Conservation (phyloP, 2,329 filamentous ascomycete species). For the Xylaria sp. region DNA sequence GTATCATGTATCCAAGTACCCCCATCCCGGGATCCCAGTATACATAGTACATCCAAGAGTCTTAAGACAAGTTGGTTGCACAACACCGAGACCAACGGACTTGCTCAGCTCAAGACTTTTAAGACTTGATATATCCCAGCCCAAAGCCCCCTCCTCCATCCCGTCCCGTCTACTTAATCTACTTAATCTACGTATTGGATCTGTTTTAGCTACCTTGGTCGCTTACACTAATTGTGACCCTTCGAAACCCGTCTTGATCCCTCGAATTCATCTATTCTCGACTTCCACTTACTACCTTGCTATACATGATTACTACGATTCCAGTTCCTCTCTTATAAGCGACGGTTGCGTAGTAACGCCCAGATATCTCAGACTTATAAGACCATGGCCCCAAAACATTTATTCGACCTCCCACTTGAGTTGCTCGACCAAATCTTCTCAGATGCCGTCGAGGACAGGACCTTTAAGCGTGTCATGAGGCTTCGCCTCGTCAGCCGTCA, state of each 20-base stretch:
- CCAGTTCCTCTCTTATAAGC: constrained; percentile 1
- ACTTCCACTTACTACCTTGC: constrained; percentile 22
- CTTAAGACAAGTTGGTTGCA: constrained; percentile 15
- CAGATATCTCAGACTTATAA: constrained; percentile 6
- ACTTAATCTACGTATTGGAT: not conserved
- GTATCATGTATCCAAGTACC: not conserved
- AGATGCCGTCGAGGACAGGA: constrained; percentile 39
- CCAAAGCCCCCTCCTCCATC: constrained; percentile 10
- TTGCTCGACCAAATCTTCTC: constrained; percentile 40
- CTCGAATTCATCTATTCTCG: not conserved
- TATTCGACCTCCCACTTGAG: constrained; percentile 40
- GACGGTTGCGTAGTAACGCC: not conserved
- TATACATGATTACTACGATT: constrained; percentile 17
- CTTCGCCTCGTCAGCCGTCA: constrained; percentile 39
- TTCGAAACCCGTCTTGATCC: not conserved
- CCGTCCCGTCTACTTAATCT: not conserved
- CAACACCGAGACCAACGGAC: constrained; percentile 21
- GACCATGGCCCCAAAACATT: constrained; percentile 22
- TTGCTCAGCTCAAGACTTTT: constrained; percentile 13
- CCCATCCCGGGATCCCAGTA: too few relatives aligned
- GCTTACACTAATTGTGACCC: not conserved
- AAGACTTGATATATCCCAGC: constrained; percentile 30
- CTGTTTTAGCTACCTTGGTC: not conserved
- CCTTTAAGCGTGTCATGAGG: constrained; percentile 41
- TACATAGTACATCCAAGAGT: not conserved